phyloP scores from a whole-genome alignment of 345 rosid species.

The Eucalyptus pumila region DNA sequence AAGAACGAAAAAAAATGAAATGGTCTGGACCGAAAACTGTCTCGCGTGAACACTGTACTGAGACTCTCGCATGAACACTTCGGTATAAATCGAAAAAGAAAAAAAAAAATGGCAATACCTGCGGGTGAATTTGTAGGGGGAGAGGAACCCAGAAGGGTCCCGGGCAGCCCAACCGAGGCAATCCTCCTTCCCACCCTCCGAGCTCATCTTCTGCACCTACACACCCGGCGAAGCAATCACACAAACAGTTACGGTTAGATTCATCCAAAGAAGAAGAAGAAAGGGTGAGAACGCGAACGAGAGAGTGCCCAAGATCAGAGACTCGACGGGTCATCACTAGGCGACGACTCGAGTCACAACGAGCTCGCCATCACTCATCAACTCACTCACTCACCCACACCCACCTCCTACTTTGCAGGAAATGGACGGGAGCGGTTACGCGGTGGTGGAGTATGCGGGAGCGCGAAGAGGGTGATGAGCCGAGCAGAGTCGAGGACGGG shows the following conservation, averaged over 20 bases:
- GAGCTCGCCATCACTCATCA: neutral
- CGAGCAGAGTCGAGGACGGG: neutral
- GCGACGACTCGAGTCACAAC: neutral
- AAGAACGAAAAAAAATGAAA: neutral
- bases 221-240: neutral
- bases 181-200: constrained; percentile 1
- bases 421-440: neutral
- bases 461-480: neutral
- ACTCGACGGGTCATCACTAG: neutral
- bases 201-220: constrained; percentile 9
- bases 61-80: neutral
- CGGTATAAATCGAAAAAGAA: neutral
- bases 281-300: neutral
- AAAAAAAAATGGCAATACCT: constrained; percentile 13
- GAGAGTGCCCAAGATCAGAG: neutral
- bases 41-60: neutral
- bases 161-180: constrained; percentile 68
- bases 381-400: neutral
- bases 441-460: neutral
- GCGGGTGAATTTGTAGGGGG: constrained; percentile 56
- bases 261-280: neutral
- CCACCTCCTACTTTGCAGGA: too few relatives aligned
- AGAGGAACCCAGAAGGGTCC: constrained; percentile 55
- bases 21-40: neutral
- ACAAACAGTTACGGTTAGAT: neutral